phyloP scores from a whole-genome alignment of 2,329 filamentous ascomycete species.

The Daldinia sp. region DNA sequence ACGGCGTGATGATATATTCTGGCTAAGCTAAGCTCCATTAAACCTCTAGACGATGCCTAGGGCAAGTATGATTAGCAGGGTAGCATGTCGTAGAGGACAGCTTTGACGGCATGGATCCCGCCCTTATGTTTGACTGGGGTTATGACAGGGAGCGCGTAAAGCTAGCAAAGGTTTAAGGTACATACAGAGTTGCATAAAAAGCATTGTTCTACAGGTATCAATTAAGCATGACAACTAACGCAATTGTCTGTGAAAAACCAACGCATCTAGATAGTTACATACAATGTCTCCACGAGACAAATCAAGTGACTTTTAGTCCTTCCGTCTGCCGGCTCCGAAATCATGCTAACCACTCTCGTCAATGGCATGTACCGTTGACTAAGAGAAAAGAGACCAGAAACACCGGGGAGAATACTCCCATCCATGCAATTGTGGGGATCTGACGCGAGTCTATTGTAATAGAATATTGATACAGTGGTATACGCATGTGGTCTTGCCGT shows the following conservation, averaged over 20 bases:
- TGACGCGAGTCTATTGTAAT: conserved; percentile 32
- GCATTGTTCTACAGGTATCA: conserved; percentile 10
- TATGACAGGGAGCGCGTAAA: neutral
- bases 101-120: neutral
- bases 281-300: conserved; percentile 17
- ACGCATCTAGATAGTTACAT: conserved; percentile 15
- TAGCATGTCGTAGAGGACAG: neutral
- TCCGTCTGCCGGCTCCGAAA: conserved; percentile 3
- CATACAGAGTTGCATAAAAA: neutral
- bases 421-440: conserved; percentile 30
- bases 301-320: neutral
- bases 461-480: conserved; percentile 24
- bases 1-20: neutral
- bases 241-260: conserved; percentile 10
- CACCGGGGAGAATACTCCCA: conserved; percentile 27
- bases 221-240: conserved; percentile 20
- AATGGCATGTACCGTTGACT: conserved; percentile 7
- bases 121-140: conserved; percentile 1
- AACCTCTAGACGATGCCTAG: neutral
- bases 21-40: neutral
- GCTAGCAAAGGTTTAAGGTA: neutral
- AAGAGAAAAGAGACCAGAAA: conserved; percentile 21
- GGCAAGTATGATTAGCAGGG: neutral
- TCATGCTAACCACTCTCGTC: conserved; percentile 8
- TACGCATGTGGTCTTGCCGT: neutral